These are phyloP conservation scores for Arthrobotrys pseudoclavata DNA, from an alignment of 2,329 filamentous ascomycete genomes.

Conservation along the genomic window DNA sequence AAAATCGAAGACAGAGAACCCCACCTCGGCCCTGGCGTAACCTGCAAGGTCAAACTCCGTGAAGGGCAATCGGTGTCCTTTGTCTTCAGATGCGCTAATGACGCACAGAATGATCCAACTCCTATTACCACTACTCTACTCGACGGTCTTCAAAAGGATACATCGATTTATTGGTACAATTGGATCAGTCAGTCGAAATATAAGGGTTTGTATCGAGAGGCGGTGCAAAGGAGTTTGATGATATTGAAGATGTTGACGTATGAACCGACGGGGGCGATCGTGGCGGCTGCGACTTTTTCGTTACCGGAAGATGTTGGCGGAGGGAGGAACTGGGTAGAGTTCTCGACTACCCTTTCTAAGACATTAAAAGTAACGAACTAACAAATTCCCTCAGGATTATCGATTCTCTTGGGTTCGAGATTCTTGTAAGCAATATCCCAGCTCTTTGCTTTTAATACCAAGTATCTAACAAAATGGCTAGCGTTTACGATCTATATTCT, in stretches of 20 bases:
- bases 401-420: slow-evolving; percentile 84
- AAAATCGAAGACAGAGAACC: slow-evolving; percentile 70
- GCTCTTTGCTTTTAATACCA: slow-evolving; percentile 64
- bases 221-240: slow-evolving; percentile 78
- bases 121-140: slow-evolving; percentile 73
- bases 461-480: slow-evolving; percentile 65
- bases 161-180: slow-evolving; percentile 78
- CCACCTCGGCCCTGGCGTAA: slow-evolving; percentile 75
- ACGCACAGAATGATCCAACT: slow-evolving; percentile 73
- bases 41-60: slow-evolving; percentile 72
- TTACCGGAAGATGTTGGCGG: slow-evolving; percentile 81
- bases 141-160: slow-evolving; percentile 76
- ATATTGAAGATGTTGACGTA: slow-evolving; percentile 82
- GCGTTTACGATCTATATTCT: slow-evolving; percentile 69
- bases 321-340: slow-evolving; percentile 69
- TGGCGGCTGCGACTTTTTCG: slow-evolving; percentile 82
- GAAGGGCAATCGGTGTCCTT: slow-evolving; percentile 80
- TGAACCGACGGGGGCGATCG: slow-evolving; percentile 82
- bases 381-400: slow-evolving; percentile 69
- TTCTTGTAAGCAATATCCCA: slow-evolving; percentile 74
- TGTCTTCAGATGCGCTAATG: slow-evolving; percentile 70
- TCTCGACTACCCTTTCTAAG: neutral
- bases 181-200: slow-evolving; percentile 81
- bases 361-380: neutral
- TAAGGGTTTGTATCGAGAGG: slow-evolving; percentile 79